Base-by-base conservation (phyloP, 108 stramenopile genomes). In the Skeletonema potamos region DNA sequence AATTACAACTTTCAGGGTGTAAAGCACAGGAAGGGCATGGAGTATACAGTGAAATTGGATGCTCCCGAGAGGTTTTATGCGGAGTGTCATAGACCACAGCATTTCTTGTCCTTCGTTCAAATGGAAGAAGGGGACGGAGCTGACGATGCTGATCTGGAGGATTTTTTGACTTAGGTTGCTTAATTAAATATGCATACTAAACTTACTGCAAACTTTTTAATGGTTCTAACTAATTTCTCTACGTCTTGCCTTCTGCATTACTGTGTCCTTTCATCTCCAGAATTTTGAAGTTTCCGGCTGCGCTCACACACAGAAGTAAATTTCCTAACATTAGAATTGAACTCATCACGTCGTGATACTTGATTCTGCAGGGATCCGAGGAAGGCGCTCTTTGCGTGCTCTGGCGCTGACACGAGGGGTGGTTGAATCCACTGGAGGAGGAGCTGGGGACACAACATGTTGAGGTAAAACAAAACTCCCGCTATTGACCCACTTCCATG, bases 1-100 rank as follows among this genome's bases (percentile, higher is more conserved):
- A 99, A 99, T 76, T 99, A 97, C 82, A 98, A 98, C 83, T 98
- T 99, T 84, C 97, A 97, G 87, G 99, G 98, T 36, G 97, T 98
- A 36, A 98, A 96, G 74, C 97, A 96, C 84, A 88, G 80, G 34
- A 74, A 68, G 18, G 87, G 88, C 28, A 98, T 98, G 98, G 86
- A 96, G 44, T 99, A 98, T 41, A 46, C 75, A 30, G 74, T 99
- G 68, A 93, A 89, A 65, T 85, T 98, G 72, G 98, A 93, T 72
- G 81, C 82, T 48, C 95, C 95, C 5, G 88, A 93, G 68, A 84
- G 82, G 39, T 99, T 98, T 70, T 99, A 99, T 68, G 91, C 95
- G 29, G 98, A 98, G 76, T 84, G 87, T 59, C 99, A 99, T 69
- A 88, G 99, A 15, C 98, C 99, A 43, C 92, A 95, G 43, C 98